Base-by-base conservation (phyloP, 2,329 filamentous ascomycete species). In the Verticillium isaacii region DNA sequence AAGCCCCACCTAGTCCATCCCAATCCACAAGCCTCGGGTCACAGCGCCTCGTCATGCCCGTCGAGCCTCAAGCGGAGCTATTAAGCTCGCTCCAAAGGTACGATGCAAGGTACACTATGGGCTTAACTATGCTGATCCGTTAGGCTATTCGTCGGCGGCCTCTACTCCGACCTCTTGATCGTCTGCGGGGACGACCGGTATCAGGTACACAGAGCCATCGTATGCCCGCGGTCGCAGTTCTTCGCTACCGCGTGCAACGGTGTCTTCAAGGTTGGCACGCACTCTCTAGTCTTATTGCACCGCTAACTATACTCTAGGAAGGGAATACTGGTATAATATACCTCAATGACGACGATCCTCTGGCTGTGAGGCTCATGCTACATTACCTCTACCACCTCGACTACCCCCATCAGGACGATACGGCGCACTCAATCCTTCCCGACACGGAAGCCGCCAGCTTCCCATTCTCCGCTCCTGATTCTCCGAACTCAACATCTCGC, bases 181-280 rank as follows among this genome's bases (percentile, higher is more conserved):
- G 54, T 39, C 5, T 65, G 63, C 29, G 65, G 63, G 23, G 62
- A 64, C 25, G 63, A 65, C 37, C 23, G 62, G n/a, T 61, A 66
- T 56, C 56, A 45, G n/a, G 63, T 66, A 8, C 65, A 66, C 59
- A 59, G 61, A 59, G 63, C 61, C 41, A 60, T 65, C 19, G 62
- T 66, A n/a, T 65, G 58, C 54, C 60, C 64, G 25, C 60, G 59
- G 32, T 63, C 63, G n/a, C 29, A 17, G 6, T 60, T 55, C 32
- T 60, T 60, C 58, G n/a, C 17, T 8, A 15, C 41, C 32, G 36
- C 36, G 6, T 37, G n/a, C 29, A 32, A 52, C 25, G 19, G 25
- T 17, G 45, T 34, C 32, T 36, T 37, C 25, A 39, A 57, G 56
- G 56, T 39, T 23, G 19, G 56, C 37, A 41, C 15, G 14, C 37